Percentiles rank a stretch among this genome's conserved stretches.
Conservation (phyloP, 805 yeast species). For the Candida caryicola region DNA sequence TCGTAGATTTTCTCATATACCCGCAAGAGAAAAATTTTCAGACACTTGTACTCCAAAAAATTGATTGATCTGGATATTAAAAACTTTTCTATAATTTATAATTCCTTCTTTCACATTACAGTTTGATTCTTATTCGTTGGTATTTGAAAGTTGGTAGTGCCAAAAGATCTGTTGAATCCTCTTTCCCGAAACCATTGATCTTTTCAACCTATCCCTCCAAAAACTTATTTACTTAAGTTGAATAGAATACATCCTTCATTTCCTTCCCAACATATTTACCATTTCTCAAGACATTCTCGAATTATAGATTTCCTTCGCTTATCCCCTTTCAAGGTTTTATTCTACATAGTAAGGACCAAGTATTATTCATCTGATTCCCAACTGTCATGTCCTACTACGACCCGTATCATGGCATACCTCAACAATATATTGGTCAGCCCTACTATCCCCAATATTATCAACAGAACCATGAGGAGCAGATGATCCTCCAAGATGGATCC, state of each 20-base stretch:
- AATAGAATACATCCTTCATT: conserved; percentile 3
- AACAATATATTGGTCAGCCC: conserved; percentile 34
- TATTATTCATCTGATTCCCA: neutral
- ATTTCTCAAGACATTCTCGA: neutral
- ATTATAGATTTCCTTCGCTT: neutral
- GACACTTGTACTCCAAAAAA: neutral
- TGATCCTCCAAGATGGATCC: conserved; percentile 5
- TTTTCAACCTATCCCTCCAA: no score
- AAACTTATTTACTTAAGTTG: neutral
- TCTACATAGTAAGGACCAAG: neutral
- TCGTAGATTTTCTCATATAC: no score
- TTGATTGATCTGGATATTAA: neutral
- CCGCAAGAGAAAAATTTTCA: neutral
- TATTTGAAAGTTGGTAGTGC: neutral
- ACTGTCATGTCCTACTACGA: conserved; percentile 43
- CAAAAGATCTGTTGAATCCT: no score
- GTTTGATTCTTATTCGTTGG: neutral
- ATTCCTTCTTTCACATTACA: neutral
- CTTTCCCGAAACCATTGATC: no score
- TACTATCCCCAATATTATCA: conserved; percentile 33
- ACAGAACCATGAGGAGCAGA: conserved; percentile 7
- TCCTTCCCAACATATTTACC: conserved; percentile 4
- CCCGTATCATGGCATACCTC: conserved; percentile 39
- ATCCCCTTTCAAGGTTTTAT: conserved; percentile 1
- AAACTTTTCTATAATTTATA: no score